Conservation (phyloP, 75 land plant species). For the Azolla pinnata region DNA sequence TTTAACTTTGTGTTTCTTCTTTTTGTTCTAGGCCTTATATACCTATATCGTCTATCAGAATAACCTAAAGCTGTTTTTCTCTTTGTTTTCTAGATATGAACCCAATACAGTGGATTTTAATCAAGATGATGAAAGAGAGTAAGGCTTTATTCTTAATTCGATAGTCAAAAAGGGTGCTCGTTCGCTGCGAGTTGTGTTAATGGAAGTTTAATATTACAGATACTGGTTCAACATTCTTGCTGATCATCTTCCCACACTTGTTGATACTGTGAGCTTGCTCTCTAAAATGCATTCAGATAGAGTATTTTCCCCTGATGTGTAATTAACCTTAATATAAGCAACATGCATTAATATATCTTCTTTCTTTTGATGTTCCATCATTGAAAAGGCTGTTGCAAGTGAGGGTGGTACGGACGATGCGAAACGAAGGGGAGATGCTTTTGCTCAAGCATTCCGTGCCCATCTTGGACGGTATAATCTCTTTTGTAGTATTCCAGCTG, state of each 20-base stretch:
- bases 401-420: constrained; percentile 94
- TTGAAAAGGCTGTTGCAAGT: constrained; percentile 88
- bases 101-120: constrained; percentile 93
- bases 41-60: too few species aligned
- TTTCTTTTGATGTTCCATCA: too few species aligned
- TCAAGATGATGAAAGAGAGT: constrained; percentile 22
- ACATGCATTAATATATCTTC: too few species aligned
- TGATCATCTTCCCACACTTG: constrained; percentile 80
- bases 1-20: too few species aligned
- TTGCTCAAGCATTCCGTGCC: constrained; percentile 93
- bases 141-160: background rate
- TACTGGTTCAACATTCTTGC: constrained; percentile 85
- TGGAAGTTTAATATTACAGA: constrained; percentile 32
- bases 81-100: constrained; percentile 53
- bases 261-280: constrained; percentile 69
- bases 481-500: too few species aligned
- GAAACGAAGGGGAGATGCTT: constrained; percentile 95
- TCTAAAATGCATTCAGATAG: background rate
- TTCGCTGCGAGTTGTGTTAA: too few species aligned
- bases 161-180: too few species aligned
- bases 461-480: constrained; percentile 91
- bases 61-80: too few species aligned
- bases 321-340: too few species aligned
- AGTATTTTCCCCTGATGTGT: background rate
- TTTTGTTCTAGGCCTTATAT: too few species aligned